Evolutionary conservation across 2,329 filamentous ascomycete species (phyloP), one percentile per base, ranked within the genome.

Genomic region (Pseudogymnoascus sp.): DNA sequence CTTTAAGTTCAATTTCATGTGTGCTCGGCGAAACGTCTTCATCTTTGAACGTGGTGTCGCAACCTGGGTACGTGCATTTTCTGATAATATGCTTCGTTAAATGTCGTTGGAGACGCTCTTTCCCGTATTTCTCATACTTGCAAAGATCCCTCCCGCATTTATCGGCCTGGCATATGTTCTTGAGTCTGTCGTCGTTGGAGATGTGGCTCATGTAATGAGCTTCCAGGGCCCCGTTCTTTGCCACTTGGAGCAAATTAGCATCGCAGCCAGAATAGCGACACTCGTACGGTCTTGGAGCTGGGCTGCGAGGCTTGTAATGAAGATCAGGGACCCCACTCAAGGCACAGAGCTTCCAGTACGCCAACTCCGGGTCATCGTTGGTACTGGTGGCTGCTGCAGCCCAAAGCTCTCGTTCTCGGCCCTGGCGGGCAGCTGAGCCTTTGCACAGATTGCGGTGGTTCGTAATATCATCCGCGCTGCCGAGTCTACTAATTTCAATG

Each of bases 271-370:
- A 33, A 16, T 56, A 56, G 16, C 50, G 50, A 56, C 50, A 56
- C 28, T 33, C 50, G 24, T 56, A 56, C 16, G 28, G 16, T 19
- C 10, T 56, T 33, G n/a, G 50, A 28, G 4, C 3, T 33, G 28
- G 28, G 16, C 7, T 33, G 26, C 28, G 28, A 19, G 26, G 50
- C n/a, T 19, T 33, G 28, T 56, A 56, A 33, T 56, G 50, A 33
- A 56, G 28, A 33, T 56, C 50, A 7, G 50, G 50, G 28, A 56
- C 26, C 10, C 50, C 50, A 33, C n/a, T 19, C n/a, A 56, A 10
- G 50, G 50, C 50, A 33, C 50, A 56, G n/a, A 56, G 50, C n/a
- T 56, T 56, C 50, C 50, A 56, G 28, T 56, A 56, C 10, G 50
- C 14, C 50, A 33, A 33, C 3, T 56, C 50, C 28, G 5, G 50